Percentiles rank a stretch among this genome's conserved stretches.
phyloP scores from a whole-genome alignment of 2,329 filamentous ascomycete genomes.

The Talaromyces sp. region DNA sequence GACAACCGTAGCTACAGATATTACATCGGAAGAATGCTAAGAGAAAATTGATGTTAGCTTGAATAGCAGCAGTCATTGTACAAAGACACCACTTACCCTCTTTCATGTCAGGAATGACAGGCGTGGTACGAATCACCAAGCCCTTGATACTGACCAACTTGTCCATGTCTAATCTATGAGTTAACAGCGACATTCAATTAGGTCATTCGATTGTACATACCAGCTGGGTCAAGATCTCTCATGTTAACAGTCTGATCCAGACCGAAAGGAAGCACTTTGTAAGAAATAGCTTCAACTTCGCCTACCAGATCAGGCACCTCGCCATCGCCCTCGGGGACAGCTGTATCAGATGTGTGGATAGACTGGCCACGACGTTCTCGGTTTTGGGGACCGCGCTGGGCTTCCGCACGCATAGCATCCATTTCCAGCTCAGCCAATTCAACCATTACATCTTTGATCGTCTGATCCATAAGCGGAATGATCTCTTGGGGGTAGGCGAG shows the following conservation, averaged over 20 bases:
- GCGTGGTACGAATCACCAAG: constrained; percentile 90
- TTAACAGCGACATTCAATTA: constrained; percentile 26
- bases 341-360: constrained; percentile 26
- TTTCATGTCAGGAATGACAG: constrained; percentile 98
- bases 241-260: constrained; percentile 86
- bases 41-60: constrained; percentile 1
- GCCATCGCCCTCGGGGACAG: constrained; percentile 36
- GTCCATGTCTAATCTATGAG: constrained; percentile 70
- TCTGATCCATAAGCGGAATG: constrained; percentile 93
- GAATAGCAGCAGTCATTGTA: too few relatives aligned
- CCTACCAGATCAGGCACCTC: constrained; percentile 70
- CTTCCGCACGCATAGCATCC: constrained; percentile 65
- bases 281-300: constrained; percentile 77
- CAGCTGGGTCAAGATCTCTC: constrained; percentile 88
- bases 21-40: constrained; percentile 92
- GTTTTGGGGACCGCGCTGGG: constrained; percentile 38
- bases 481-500: constrained; percentile 96
- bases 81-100: constrained; percentile 56
- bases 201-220: constrained; percentile 42
- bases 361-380: constrained; percentile 25
- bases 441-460: constrained; percentile 88
- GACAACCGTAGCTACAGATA: constrained; percentile 86
- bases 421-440: constrained; percentile 83
- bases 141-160: constrained; percentile 94
- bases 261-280: constrained; percentile 86